phyloP scores from a whole-genome alignment of 192 early-diverging fungal species.

The Entomortierella lignicola region DNA sequence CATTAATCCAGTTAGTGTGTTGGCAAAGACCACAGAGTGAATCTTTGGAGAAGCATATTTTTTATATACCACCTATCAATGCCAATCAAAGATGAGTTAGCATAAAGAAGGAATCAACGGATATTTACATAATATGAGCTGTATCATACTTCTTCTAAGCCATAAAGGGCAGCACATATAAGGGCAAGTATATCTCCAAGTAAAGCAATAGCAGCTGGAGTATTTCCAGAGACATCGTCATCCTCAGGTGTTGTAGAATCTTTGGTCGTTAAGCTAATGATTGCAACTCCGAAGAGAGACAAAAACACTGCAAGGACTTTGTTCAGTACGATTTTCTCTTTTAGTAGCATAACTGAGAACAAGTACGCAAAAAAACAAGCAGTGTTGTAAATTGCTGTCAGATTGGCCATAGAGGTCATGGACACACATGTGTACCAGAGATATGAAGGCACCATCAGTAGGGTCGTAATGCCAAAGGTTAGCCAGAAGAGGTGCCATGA shows the following conservation, averaged over 20 bases:
- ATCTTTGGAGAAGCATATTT: conserved; percentile 73
- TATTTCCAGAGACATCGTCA: conserved; percentile 1
- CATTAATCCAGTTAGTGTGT: conserved; percentile 76
- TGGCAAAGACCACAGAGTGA: conserved; percentile 77
- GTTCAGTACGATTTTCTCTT: conserved; percentile 66
- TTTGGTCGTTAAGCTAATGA: conserved; percentile 66
- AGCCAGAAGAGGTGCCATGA: conserved; percentile 41
- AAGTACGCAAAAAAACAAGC: conserved; percentile 87
- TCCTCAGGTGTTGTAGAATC: background rate
- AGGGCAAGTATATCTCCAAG: conserved; percentile 72
- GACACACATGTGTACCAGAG: conserved; percentile 84
- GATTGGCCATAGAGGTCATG: conserved; percentile 78
- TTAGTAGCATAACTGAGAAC: conserved; percentile 77
- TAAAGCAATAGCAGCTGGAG: conserved; percentile 32
- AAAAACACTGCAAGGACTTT: conserved; percentile 75
- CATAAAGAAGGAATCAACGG: background rate
- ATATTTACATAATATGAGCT: too few species aligned
- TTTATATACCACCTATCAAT: conserved; percentile 75
- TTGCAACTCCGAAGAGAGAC: conserved; percentile 75
- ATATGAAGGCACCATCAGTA: conserved; percentile 77
- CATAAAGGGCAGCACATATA: conserved; percentile 73
- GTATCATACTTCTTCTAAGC: conserved; percentile 71
- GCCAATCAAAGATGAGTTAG: conserved; percentile 5
- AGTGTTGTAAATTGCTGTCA: conserved; percentile 87
- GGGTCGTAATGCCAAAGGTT: conserved; percentile 56